Conservation (phyloP, 345 rosid genomes). For the Salix koriyanagi region DNA sequence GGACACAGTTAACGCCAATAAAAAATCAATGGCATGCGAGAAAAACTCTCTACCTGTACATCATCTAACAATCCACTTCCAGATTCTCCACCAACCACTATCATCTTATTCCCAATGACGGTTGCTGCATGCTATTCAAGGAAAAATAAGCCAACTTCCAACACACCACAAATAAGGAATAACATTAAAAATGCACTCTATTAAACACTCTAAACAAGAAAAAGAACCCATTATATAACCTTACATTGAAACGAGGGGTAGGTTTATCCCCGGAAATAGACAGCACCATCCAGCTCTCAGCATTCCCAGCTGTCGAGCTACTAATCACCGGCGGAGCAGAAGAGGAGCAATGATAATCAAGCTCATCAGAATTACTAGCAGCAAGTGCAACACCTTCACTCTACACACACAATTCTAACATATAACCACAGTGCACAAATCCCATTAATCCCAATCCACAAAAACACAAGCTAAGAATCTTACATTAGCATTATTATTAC, state of each 20-base stretch:
- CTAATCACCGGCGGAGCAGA: conserved; percentile 40
- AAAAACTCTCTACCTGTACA: conserved; percentile 60
- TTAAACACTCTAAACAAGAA: background rate
- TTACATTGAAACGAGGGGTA: conserved; percentile 73
- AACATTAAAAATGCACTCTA: background rate
- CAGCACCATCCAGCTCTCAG: conserved; percentile 84
- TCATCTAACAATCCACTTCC: conserved; percentile 79
- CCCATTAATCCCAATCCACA: background rate
- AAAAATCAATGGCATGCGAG: background rate
- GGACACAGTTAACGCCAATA: background rate
- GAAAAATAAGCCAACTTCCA: background rate
- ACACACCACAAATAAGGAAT: background rate
- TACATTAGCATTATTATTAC: conserved; percentile 43
- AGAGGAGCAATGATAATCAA: conserved; percentile 43
- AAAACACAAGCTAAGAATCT: conserved; percentile 18
- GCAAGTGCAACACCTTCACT: conserved; percentile 43
- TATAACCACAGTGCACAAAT: conserved; percentile 3
- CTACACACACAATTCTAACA: conserved; percentile 29
- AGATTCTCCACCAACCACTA: conserved; percentile 94
- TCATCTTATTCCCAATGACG: conserved; percentile 87
- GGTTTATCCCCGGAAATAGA: conserved; percentile 79
- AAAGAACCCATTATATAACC: background rate
- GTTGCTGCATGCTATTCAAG: conserved; percentile 80
- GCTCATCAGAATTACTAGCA: conserved; percentile 46
- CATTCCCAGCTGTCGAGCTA: conserved; percentile 38